These are phyloP conservation scores for Diutina catenulata DNA, from an alignment of 1,139 yeast genomes.

Conservation along the genomic window DNA sequence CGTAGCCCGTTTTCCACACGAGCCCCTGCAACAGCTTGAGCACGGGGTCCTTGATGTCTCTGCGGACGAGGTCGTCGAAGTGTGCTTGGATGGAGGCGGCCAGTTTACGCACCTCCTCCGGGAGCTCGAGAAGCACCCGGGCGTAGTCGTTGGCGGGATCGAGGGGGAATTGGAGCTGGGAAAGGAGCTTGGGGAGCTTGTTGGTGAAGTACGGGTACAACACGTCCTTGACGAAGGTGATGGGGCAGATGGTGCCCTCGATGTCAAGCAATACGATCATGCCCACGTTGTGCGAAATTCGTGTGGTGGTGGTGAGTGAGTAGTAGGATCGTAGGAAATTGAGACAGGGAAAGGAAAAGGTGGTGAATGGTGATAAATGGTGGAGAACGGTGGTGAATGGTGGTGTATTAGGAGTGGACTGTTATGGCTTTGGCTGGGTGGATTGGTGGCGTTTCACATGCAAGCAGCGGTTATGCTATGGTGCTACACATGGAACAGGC, in stretches of 20 bases:
- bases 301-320: neutral
- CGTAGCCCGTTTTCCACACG: conserved; percentile 76
- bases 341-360: neutral
- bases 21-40: conserved; percentile 74
- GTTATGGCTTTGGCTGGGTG: no score
- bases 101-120: conserved; percentile 17
- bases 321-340: neutral
- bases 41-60: conserved; percentile 68
- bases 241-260: conserved; percentile 90
- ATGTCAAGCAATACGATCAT: conserved; percentile 47
- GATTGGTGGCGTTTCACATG: no score
- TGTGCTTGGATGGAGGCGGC: conserved; percentile 25
- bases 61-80: conserved; percentile 43
- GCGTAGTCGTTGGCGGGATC: conserved; percentile 12
- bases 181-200: conserved; percentile 12
- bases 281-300: no score
- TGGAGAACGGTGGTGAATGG: neutral
- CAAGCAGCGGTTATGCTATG: no score
- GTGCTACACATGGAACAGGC: no score
- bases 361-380: neutral
- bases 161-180: conserved; percentile 16
- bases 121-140: conserved; percentile 33
- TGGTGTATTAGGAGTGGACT: no score
- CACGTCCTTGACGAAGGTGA: conserved; percentile 69
- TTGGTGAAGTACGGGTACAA: conserved; percentile 43